phyloP scores from a whole-genome alignment of 495 filamentous ascomycete species.

The Aspergillus taichungensis region DNA sequence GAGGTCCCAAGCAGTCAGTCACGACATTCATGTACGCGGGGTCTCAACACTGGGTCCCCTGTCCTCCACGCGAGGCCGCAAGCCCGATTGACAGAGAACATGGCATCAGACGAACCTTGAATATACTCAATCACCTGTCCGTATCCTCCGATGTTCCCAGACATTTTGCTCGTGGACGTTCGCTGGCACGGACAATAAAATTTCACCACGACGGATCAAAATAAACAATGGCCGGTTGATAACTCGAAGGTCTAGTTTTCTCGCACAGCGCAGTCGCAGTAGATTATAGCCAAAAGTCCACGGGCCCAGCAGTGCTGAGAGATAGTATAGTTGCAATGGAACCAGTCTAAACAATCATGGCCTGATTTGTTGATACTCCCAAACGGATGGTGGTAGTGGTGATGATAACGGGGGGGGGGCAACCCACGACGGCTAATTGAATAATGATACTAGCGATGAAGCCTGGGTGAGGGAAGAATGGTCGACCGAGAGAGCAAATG shows the following conservation, averaged over 20 bases:
- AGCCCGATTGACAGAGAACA: slow-evolving; percentile 1
- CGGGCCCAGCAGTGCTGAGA: neutral
- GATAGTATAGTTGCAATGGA: slow-evolving; percentile 3
- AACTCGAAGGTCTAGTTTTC: no score
- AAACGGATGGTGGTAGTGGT: slow-evolving; percentile 1
- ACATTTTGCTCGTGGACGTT: slow-evolving; percentile 20
- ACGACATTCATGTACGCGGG: no score
- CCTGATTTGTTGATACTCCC: slow-evolving; percentile 7
- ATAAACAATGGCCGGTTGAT: neutral
- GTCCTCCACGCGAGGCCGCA: no score
- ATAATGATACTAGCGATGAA: slow-evolving; percentile 7
- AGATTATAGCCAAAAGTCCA: neutral
- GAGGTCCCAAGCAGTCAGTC: slow-evolving; percentile 6
- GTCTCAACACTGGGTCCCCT: no score
- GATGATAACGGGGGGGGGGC: neutral
- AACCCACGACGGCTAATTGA: slow-evolving; percentile 1
- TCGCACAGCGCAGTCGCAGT: no score
- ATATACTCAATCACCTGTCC: slow-evolving; percentile 75
- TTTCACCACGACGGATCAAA: neutral
- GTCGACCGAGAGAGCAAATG: no score
- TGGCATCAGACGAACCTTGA: slow-evolving; percentile 43
- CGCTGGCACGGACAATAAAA: slow-evolving; percentile 7
- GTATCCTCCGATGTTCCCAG: slow-evolving; percentile 40
- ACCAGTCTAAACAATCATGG: slow-evolving; percentile 15
- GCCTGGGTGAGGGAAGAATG: neutral